Evolutionary conservation across 495 filamentous ascomycete genomes (phyloP), one percentile per base, ranked within the genome.

Genomic region (Aspergillus cristatus): DNA sequence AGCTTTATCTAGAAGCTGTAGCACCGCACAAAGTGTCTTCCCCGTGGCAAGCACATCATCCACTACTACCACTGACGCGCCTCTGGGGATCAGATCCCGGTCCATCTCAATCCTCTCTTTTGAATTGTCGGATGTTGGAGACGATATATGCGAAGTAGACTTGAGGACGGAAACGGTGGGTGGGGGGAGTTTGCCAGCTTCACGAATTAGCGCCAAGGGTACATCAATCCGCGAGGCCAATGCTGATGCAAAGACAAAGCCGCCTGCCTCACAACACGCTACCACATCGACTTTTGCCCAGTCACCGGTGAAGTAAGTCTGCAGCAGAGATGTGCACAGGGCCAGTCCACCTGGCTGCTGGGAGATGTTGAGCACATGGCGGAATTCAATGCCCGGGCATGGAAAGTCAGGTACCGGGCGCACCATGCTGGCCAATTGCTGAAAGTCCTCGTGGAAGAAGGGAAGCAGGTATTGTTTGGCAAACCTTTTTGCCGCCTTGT

Each of bases 31-130:
- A 48, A 81, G 69, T 35, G 76, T 81, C 46, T 63, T 42, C 35
- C 75, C 77, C 18, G 72, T 75, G 25, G 76, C 66, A 45, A 81
- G 69, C 38, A 79, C 76, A 60, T 82, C 77, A 52, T 82, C 76
- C 32, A 82, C 64, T 6, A 82, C 67, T 41, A 81, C 57, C 13
- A 81, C 70, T 31, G 63, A 62, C 13, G 57, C 58, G 16, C 57
- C 67, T 28, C 14, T 53, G 3, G 60, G 59, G 34, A 80, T 41
- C 32, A 63, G 53, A 55, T 63, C 60, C 38, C 48, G 50, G 17
- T 63, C 60, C 50, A 82, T 72, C 55, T 78, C 75, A 11, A 82
- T 66, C 31, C 43, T 44, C 53, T 63, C 61, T 39, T 48, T 48
- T 32, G 45, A 41, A 43, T 45, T 24, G 14, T 48, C 45, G 22